Conservation (phyloP, 495 filamentous ascomycete genomes). For the Letharia columbiana region DNA sequence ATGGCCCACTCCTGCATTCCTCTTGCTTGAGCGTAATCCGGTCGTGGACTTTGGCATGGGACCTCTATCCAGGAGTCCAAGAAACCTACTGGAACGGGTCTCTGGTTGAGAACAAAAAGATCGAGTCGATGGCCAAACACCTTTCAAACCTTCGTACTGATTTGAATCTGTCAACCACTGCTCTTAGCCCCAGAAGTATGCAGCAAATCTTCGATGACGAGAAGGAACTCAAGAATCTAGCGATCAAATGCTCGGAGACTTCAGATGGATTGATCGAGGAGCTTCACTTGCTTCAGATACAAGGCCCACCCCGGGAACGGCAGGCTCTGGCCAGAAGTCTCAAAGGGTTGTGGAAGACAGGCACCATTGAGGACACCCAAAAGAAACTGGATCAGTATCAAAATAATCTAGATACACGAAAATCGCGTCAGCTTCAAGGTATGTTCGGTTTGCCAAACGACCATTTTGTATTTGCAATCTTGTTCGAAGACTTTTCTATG, state of each 20-base stretch:
- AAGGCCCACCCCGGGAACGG: neutral
- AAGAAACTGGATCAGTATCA: conserved; percentile 9
- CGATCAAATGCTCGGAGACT: conserved; percentile 13
- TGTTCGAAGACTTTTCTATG: neutral
- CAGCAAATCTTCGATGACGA: neutral
- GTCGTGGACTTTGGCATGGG: conserved; percentile 34
- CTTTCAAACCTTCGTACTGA: neutral
- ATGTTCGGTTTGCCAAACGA: neutral
- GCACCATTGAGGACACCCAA: neutral
- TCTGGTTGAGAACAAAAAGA: conserved; percentile 6
- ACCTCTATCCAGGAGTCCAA: too few relatives aligned
- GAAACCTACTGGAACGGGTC: too few relatives aligned
- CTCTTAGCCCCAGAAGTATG: neutral
- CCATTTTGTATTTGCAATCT: too few relatives aligned
- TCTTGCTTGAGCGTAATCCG: conserved; percentile 30
- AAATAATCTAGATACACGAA: conserved; percentile 10
- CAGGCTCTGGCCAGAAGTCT: neutral
- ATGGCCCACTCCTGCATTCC: too few relatives aligned
- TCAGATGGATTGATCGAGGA: conserved; percentile 3
- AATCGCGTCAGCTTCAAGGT: conserved; percentile 3
- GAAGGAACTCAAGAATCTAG: neutral
- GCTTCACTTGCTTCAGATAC: neutral
- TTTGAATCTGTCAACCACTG: neutral
- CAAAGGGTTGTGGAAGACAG: neutral
- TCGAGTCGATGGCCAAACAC: conserved; percentile 3